Conservation (phyloP, 352 stramenopile species). For the Globisporangium abappressorium region DNA sequence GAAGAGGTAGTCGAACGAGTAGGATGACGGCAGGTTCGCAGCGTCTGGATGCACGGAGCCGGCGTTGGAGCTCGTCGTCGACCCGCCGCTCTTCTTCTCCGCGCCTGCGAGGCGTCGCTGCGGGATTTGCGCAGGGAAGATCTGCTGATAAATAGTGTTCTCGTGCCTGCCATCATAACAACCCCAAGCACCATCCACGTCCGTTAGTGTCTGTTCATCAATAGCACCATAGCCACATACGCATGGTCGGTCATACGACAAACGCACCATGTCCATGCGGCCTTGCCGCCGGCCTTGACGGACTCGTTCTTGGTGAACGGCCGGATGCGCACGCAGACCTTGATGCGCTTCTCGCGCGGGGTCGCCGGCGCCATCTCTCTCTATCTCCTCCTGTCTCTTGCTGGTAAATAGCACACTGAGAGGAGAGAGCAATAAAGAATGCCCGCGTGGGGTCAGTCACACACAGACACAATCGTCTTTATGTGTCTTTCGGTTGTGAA, state of each 20-base stretch:
- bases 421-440: neutral
- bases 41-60: constrained; percentile 22
- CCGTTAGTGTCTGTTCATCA: neutral
- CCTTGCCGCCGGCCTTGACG: constrained; percentile 64
- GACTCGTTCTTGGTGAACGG: constrained; percentile 76
- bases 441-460: neutral
- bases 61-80: constrained; percentile 36
- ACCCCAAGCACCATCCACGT: neutral
- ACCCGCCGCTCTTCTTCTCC: constrained; percentile 29
- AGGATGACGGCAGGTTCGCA: constrained; percentile 62
- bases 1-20: constrained; percentile 88
- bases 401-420: neutral
- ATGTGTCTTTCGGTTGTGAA: neutral
- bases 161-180: constrained; percentile 46
- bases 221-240: neutral
- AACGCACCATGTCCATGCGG: constrained; percentile 75
- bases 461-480: neutral
- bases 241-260: neutral
- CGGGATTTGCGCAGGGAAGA: constrained; percentile 66
- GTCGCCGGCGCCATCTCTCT: constrained; percentile 11
- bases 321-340: constrained; percentile 72
- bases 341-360: constrained; percentile 65
- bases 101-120: constrained; percentile 20
- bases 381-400: neutral
- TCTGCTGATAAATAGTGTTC: constrained; percentile 88